phyloP scores from a whole-genome alignment of 2,329 filamentous ascomycete genomes.

The Aspergillus thermomutatus region DNA sequence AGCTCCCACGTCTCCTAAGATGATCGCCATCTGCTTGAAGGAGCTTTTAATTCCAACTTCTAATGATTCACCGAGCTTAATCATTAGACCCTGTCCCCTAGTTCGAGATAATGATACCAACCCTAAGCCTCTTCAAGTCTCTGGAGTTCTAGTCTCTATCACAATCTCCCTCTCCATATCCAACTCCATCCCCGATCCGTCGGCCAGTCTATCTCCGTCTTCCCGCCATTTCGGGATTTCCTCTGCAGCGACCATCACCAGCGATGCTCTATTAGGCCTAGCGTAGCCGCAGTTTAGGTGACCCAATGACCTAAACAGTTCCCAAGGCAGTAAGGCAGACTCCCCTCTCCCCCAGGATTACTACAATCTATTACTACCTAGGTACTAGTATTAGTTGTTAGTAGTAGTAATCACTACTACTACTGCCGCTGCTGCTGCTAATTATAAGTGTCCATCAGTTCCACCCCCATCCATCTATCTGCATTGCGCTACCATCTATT shows the following conservation, averaged over 20 bases:
- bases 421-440: slow-evolving; percentile 6
- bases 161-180: too few species aligned
- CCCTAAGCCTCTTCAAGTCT: too few species aligned
- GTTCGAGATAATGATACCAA: too few species aligned
- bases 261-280: neutral
- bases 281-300: neutral
- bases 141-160: too few species aligned
- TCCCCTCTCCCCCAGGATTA: neutral
- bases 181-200: neutral
- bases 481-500: neutral
- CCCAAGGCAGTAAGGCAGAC: neutral
- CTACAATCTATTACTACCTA: neutral
- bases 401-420: neutral
- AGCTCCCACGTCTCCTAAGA: too few species aligned
- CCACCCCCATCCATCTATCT: slow-evolving; percentile 4
- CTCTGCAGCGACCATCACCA: neutral
- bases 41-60: too few species aligned
- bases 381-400: neutral
- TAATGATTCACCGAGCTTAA: too few species aligned
- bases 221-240: neutral
- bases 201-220: neutral
- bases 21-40: too few species aligned
- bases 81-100: too few species aligned
- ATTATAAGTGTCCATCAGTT: slow-evolving; percentile 14
- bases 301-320: neutral